Conservation (phyloP, 2,329 filamentous ascomycete species). For the Magnaporthales sp. region DNA sequence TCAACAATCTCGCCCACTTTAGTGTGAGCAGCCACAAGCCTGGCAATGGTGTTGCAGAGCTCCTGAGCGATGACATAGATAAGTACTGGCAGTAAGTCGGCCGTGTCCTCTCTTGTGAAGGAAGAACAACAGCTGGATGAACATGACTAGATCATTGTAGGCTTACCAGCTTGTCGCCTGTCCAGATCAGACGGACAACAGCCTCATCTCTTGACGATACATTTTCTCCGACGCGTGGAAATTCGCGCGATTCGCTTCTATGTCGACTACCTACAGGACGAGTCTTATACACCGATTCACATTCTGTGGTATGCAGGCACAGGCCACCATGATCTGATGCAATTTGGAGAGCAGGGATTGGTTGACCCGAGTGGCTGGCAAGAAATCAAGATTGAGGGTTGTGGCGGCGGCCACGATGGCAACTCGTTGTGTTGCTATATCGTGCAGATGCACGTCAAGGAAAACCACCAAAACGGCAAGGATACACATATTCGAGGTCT, state of each 20-base stretch:
- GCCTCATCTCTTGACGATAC: constrained; percentile 69
- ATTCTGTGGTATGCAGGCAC: constrained; percentile 86
- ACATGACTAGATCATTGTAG: not conserved
- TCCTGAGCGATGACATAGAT: constrained; percentile 63
- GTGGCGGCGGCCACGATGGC: constrained; percentile 52
- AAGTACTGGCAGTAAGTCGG: constrained; percentile 68
- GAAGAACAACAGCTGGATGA: not conserved
- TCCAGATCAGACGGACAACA: constrained; percentile 71
- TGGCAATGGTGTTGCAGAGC: constrained; percentile 67
- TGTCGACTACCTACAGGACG: constrained; percentile 86
- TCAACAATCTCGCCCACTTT: constrained; percentile 75
- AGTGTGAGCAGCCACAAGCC: constrained; percentile 77
- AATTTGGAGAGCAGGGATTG: constrained; percentile 75
- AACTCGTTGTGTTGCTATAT: constrained; percentile 81
- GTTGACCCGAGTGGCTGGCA: constrained; percentile 78
- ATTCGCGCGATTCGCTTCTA: constrained; percentile 74
- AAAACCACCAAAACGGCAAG: constrained; percentile 99
- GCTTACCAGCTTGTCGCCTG: not conserved
- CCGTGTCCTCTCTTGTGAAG: too few species aligned
- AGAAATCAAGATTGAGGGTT: constrained; percentile 57
- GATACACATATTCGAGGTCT: constrained; percentile 94
- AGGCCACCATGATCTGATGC: constrained; percentile 82
- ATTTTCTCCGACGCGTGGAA: constrained; percentile 75
- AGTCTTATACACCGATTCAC: constrained; percentile 92
- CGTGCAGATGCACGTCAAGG: constrained; percentile 80